Evolutionary conservation across 768 basidiomycete species (phyloP).

Genomic region (Naganishia antarctica): DNA sequence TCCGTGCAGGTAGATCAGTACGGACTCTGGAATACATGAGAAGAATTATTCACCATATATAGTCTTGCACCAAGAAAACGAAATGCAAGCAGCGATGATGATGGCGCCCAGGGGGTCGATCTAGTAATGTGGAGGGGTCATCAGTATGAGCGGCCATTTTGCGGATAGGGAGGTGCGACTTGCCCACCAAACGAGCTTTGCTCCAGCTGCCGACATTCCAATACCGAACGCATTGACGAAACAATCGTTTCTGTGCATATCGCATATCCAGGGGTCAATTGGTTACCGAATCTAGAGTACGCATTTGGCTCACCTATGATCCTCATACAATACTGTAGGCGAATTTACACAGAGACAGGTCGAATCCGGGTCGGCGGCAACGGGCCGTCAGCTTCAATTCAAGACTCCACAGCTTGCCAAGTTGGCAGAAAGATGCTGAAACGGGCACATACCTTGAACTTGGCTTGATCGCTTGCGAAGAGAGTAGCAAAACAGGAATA

Average conservation of each 20-base stretch:
- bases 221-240: conserved; percentile 45
- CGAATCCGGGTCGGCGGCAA: not conserved
- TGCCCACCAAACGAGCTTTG: conserved; percentile 51
- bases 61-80: conserved; percentile 69
- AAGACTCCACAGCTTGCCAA: no score
- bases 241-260: not conserved
- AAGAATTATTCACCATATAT: conserved; percentile 54
- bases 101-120: conserved; percentile 47
- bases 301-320: conserved; percentile 7
- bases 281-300: no score
- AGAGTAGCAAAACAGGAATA: conserved; percentile 82
- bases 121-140: conserved; percentile 8
- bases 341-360: not conserved
- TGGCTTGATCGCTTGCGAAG: conserved; percentile 79
- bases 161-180: not conserved
- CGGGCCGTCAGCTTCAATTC: no score
- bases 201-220: conserved; percentile 49
- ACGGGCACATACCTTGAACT: conserved; percentile 85
- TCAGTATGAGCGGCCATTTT: no score
- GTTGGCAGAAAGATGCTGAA: conserved; percentile 59
- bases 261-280: no score
- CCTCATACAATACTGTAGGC: conserved; percentile 9
- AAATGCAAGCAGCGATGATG: conserved; percentile 55
- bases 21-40: not conserved
- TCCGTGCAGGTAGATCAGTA: not conserved